Evolutionary conservation across 441 rosid genomes (phyloP).

Genomic region (Jatropha multifida): DNA sequence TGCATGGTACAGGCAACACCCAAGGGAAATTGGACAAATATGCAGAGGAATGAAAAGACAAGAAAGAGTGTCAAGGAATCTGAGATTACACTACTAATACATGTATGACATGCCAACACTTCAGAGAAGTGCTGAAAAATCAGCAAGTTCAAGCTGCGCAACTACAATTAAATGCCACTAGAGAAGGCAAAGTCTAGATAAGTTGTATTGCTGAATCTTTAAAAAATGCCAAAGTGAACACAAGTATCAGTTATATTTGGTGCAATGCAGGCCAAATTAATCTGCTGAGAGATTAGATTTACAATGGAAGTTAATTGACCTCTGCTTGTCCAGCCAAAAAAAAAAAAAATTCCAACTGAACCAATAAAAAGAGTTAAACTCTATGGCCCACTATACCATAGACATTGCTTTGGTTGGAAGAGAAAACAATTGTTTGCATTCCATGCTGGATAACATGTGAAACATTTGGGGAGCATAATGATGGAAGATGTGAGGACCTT

Average conservation of each 20-base stretch:
- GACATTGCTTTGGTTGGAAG: not conserved
- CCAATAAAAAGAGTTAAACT: no score
- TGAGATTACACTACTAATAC: not conserved
- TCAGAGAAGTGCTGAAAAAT: not conserved
- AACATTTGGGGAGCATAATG: not conserved
- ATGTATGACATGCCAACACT: not conserved
- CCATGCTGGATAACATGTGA: not conserved
- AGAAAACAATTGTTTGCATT: not conserved
- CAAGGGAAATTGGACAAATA: not conserved
- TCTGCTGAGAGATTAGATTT: not conserved
- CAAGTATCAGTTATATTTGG: not conserved
- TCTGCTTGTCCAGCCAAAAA: not conserved
- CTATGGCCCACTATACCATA: not conserved
- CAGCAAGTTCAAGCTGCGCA: not conserved
- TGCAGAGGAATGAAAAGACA: not conserved
- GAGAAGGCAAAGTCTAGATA: not conserved
- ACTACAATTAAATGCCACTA: not conserved
- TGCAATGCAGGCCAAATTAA: not conserved
- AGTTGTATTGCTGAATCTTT: not conserved
- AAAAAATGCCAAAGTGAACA: not conserved
- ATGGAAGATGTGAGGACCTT: not conserved
- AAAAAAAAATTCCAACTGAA: not conserved
- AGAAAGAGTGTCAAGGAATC: no score
- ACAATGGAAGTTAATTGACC: not conserved
- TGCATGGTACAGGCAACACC: not conserved